Evolutionary conservation across 83 land plant genomes (phyloP).

Genomic region (Thuja plicata): DNA sequence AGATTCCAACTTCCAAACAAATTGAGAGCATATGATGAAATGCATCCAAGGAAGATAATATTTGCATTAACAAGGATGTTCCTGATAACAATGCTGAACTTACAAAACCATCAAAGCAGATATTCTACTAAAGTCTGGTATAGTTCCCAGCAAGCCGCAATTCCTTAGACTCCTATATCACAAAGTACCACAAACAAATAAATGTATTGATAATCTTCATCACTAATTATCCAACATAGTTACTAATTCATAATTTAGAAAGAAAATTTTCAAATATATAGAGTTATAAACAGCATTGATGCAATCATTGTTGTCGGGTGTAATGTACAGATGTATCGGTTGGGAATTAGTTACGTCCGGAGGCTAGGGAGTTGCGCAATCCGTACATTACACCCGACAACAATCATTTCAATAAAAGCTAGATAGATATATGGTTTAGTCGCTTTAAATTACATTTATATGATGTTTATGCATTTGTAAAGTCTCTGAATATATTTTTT

Average conservation of each 20-base stretch:
- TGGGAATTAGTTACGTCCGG: too few species aligned
- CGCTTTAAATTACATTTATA: neutral
- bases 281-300: neutral
- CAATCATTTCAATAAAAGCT: neutral
- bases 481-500: too few species aligned
- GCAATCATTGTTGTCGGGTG: too few species aligned
- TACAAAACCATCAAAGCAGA: constrained; percentile 55
- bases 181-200: neutral
- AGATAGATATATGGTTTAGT: neutral
- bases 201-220: neutral
- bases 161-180: constrained; percentile 70
- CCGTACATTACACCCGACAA: too few species aligned
- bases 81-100: constrained; percentile 21
- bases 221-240: neutral
- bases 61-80: neutral
- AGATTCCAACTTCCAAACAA: neutral
- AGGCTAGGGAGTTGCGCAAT: too few species aligned
- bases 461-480: neutral
- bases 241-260: neutral
- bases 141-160: constrained; percentile 55
- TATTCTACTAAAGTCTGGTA: constrained; percentile 61
- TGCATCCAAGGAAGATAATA: neutral
- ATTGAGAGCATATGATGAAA: neutral
- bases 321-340: too few species aligned
- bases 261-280: neutral